Evolutionary conservation across 2,329 filamentous ascomycete genomes (phyloP).

Genomic region (Emydomyces testavorans): DNA sequence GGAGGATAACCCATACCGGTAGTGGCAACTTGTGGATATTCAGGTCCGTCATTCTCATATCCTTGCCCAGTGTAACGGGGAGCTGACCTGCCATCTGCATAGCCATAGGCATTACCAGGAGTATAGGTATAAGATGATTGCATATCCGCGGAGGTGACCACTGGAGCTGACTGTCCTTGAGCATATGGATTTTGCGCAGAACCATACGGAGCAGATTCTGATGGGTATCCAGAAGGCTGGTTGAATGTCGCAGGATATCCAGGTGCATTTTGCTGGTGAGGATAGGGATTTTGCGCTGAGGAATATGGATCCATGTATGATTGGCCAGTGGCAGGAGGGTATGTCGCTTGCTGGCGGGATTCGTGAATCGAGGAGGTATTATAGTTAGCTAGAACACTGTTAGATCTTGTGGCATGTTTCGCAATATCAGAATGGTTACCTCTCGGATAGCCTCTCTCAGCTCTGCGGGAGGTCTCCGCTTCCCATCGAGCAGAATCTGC

Average conservation of each 20-base stretch:
- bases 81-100: conserved; percentile 25
- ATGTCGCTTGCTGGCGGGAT: conserved; percentile 25
- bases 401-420: conserved; percentile 29
- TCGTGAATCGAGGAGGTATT: conserved; percentile 30
- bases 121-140: conserved; percentile 32
- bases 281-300: conserved; percentile 23
- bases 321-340: conserved; percentile 3
- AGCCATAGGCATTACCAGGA: conserved; percentile 27
- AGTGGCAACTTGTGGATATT: conserved; percentile 33
- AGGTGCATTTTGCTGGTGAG: conserved; percentile 28
- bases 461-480: conserved; percentile 32
- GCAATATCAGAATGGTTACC: conserved; percentile 33
- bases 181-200: conserved; percentile 11
- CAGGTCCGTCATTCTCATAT: conserved; percentile 31
- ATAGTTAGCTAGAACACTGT: conserved; percentile 30
- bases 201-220: conserved; percentile 9
- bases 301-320: conserved; percentile 19
- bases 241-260: conserved; percentile 27
- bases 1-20: conserved; percentile 33
- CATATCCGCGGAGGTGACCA: conserved; percentile 30
- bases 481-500: conserved; percentile 44
- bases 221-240: conserved; percentile 26
- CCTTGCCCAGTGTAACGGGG: conserved; percentile 33
- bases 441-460: conserved; percentile 32
- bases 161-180: conserved; percentile 26